Evolutionary conservation across 1,139 yeast species (phyloP), one percentile per base, ranked within the genome.

Genomic region (Protomyces macrosporus): DNA sequence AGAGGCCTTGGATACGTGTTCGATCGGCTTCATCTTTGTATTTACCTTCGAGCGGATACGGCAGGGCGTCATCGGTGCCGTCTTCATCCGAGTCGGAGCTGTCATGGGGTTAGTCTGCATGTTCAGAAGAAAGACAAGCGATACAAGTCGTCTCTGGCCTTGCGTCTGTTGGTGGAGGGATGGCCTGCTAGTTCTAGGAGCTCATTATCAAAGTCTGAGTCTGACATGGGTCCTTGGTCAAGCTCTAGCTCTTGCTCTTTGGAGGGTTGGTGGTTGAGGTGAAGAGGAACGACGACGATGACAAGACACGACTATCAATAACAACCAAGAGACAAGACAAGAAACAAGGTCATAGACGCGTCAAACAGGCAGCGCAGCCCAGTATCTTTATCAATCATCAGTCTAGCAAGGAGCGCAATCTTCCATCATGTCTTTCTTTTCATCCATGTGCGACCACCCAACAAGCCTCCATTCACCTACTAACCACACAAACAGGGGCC

Each of bases 31-130:
- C 96, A 74, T 90, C 88, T 71, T 85, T 88, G 77, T 86, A 93
- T 72, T 90, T 90, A 14, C 96, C 96, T 73, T 90, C 97, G 65
- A 93, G 76, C 1, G 98, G 98, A 74, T 91, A 93, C 6, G 98
- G 98, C 69, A 87, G 73, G 1, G 69, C 74, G 10, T 68, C 69
- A 7, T 64, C 65, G 63, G 52, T 62, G 34, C 67, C 63, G 69
- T 74, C 39, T 16, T 63, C 70, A 3, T 69, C 56, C 1, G 62
- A 58, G 6, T 55, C 56, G 10, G 62, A 51, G 53, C 62, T 58
- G 53, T 33, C n/a, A 10, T 7, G 3, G 53, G 14, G 30, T 52
- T 52, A 52, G 33, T 33, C 14, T 35, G 23, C 23, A 23, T 23
- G 23, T 23, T 23, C 23, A 23, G 23, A 23, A 23, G 23, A 23